A percentile compares a stretch with the other conserved stretches of the same genome.
Evolutionary conservation across 441 rosid species (phyloP).

Genomic region (Pelargonium myrrhifolium): DNA sequence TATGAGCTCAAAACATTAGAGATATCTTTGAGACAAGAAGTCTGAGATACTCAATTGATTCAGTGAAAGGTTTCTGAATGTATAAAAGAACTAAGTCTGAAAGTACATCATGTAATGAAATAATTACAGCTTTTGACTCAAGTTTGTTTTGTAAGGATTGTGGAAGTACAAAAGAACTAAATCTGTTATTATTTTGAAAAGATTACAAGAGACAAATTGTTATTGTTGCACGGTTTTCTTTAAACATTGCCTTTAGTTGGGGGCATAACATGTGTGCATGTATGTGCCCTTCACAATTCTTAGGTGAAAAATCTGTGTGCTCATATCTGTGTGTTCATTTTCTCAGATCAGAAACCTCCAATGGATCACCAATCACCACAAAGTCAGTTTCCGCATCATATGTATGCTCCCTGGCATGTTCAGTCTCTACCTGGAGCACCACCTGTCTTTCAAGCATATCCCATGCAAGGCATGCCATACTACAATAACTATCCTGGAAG

Average conservation of each 20-base stretch:
- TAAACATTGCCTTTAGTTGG: background rate
- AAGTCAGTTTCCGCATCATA: slow-evolving; percentile 64
- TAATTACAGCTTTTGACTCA: background rate
- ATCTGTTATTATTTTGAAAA: background rate
- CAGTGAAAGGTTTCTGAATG: too few relatives aligned
- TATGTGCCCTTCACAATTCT: slow-evolving; percentile 2
- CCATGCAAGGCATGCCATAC: slow-evolving; percentile 78
- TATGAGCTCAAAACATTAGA: slow-evolving; percentile 20
- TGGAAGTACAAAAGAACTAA: background rate
- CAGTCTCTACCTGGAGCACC: slow-evolving; percentile 81
- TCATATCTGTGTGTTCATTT: too few relatives aligned
- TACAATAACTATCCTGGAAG: slow-evolving; percentile 62
- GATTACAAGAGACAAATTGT: background rate
- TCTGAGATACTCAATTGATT: background rate
- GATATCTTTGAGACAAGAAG: slow-evolving; percentile 3
- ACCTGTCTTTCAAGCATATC: slow-evolving; percentile 76
- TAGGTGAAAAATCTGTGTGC: slow-evolving; percentile 10
- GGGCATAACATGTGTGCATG: slow-evolving; percentile 1
- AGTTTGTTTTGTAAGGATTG: background rate
- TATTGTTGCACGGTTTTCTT: background rate
- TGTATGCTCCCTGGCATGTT: slow-evolving; percentile 78
- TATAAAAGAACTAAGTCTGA: background rate
- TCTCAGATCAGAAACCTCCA: slow-evolving; percentile 54
- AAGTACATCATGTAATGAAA: background rate
- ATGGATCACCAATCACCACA: slow-evolving; percentile 48